Base-by-base conservation (phyloP, 2,329 filamentous ascomycete species). In the Endothia cerciana region DNA sequence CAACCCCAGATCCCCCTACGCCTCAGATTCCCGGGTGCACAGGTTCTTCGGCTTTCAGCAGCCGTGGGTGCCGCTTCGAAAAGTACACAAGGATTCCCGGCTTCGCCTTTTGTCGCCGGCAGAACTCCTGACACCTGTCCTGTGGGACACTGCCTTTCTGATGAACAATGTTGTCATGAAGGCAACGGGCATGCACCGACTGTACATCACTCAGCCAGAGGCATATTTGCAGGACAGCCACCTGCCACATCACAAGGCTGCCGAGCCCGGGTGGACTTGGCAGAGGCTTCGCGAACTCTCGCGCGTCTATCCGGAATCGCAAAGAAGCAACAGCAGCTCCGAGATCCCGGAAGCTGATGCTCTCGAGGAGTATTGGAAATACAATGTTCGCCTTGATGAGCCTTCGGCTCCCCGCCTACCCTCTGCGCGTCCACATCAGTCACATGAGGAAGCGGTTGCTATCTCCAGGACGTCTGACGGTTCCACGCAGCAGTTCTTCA, bases 191-290 rank as follows among this genome's bases (percentile, higher is more conserved):
- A 76, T 81, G 69, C 87, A 88, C 68, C 84, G 91, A 10, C 83
- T 94, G 15, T 94, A 91, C 76, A 83, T 94, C 65, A 94, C 91
- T 1, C 89, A 92, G 66, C 86, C 89, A 3, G 88, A 91, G 70
- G 89, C 89, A 1, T 94, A 94, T 70, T 78, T 91, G 2, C 91
- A 94, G 72, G 85, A 88, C 68, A 71, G 73, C 36, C 58, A 63
- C 36, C 70, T 70, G 2, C 63, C 72, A 5, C 72, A 68, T 1
- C 75, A 79, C 17, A 77, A 81, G 40, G 80, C 84, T 5, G 83
- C 84, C 45, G 81, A 84, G 53, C 74, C 79, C 11, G 82, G 82
- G 5, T 93, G 89, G 90, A 88, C 86, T 1, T 94, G 91, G 91
- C 87, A 88, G 70, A 84, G 83, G 56, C 76, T 94, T 11, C 85